Percentiles rank a stretch among this genome's conserved stretches.
Conservation (phyloP, 2,329 filamentous ascomycete genomes). For the Claviceps digitariae region DNA sequence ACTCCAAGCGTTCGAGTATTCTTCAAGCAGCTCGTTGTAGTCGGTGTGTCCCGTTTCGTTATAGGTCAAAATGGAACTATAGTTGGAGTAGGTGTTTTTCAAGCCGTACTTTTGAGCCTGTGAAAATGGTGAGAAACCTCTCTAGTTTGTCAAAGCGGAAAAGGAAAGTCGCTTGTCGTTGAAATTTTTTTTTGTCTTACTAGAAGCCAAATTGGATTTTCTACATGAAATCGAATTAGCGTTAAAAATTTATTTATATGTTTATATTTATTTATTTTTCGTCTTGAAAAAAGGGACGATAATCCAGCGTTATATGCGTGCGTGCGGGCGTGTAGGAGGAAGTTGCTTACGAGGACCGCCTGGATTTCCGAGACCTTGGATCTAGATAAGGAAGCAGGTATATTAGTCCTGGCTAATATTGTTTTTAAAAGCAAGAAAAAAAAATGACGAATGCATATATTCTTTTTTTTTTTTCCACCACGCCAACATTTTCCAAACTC, state of each 20-base stretch:
- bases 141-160: background rate
- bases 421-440: too few species aligned
- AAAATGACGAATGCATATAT: too few species aligned
- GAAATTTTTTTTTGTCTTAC: conserved; percentile 5
- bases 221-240: conserved; percentile 11
- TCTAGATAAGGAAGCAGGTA: conserved; percentile 10
- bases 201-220: conserved; percentile 51
- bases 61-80: conserved; percentile 44
- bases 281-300: background rate
- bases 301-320: background rate
- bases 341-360: conserved; percentile 13
- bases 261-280: background rate
- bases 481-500: background rate
- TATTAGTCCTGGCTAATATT: background rate
- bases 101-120: conserved; percentile 43
- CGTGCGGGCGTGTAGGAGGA: background rate
- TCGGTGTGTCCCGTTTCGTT: conserved; percentile 41
- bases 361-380: conserved; percentile 11
- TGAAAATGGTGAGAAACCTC: background rate
- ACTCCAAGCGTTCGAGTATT: conserved; percentile 32
- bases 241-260: too few species aligned
- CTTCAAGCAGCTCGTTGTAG: conserved; percentile 35
- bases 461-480: background rate
- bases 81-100: conserved; percentile 43
- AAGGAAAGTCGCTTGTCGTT: background rate